phyloP scores from a whole-genome alignment of 495 filamentous ascomycete species.

The Oidiodendron maius region DNA sequence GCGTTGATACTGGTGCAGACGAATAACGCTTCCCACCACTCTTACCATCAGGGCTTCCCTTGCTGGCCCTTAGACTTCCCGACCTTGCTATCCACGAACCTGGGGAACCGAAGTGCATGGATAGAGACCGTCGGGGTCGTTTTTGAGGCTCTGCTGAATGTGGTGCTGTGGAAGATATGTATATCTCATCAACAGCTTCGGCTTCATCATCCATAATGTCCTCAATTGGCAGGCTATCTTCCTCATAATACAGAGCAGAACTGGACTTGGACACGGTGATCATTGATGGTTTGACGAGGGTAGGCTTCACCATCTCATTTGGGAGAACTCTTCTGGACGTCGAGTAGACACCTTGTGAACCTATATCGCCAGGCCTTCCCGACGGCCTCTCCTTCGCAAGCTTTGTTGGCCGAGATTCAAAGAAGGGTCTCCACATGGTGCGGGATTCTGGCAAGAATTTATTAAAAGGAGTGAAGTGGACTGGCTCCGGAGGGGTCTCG shows the following conservation, averaged over 20 bases:
- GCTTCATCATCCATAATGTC: conserved; percentile 13
- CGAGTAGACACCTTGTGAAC: conserved; percentile 19
- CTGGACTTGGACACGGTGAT: conserved; percentile 9
- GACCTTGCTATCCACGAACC: conserved; percentile 42
- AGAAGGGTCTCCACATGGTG: conserved; percentile 40
- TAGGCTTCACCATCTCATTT: conserved; percentile 16
- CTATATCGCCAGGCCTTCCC: conserved; percentile 21
- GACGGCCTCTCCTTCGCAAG: conserved; percentile 30
- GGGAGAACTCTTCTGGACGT: conserved; percentile 27
- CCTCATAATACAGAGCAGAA: conserved; percentile 6
- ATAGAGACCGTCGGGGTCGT: conserved; percentile 40
- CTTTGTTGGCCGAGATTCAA: conserved; percentile 30
- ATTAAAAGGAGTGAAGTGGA: conserved; percentile 1
- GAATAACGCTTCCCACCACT: conserved; percentile 36
- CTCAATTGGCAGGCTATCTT: conserved; percentile 15
- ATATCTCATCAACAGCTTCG: not conserved
- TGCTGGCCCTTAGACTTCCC: conserved; percentile 40
- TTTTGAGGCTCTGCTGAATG: conserved; percentile 14
- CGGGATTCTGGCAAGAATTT: conserved; percentile 11
- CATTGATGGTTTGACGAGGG: conserved; percentile 19
- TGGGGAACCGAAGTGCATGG: conserved; percentile 47
- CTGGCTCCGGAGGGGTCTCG: conserved; percentile 4
- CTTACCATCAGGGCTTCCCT: conserved; percentile 26
- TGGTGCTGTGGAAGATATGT: conserved; percentile 4
- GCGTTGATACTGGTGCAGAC: conserved; percentile 31